Evolutionary conservation across 352 stramenopile species (phyloP).

Genomic region (Thalassiosira exigua): DNA sequence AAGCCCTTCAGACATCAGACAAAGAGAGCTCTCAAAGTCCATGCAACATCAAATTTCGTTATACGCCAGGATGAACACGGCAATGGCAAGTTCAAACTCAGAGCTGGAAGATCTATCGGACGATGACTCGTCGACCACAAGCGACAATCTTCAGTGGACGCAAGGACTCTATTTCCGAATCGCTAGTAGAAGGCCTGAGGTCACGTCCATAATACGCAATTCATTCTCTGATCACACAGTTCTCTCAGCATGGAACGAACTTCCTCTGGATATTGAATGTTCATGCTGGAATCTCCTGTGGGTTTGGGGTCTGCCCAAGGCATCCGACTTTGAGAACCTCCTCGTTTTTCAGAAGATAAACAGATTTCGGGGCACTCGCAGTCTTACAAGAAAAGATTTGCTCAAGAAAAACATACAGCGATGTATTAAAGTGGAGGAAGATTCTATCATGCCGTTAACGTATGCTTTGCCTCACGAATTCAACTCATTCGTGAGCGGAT

Average conservation of each 20-base stretch:
- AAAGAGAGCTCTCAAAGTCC: conserved; percentile 37
- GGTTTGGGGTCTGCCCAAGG: conserved; percentile 53
- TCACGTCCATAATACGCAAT: conserved; percentile 40
- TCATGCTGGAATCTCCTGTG: conserved; percentile 51
- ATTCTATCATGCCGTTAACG: conserved; percentile 90
- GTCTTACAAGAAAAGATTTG: conserved; percentile 93
- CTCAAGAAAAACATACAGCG: conserved; percentile 86
- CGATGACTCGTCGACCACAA: conserved; percentile 4
- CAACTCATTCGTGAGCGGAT: conserved; percentile 56
- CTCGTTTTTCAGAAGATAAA: conserved; percentile 94
- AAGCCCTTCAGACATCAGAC: neutral
- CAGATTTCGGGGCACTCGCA: conserved; percentile 89
- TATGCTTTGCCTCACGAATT: conserved; percentile 92
- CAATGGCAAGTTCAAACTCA: neutral
- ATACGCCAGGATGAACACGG: conserved; percentile 7
- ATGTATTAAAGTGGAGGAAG: conserved; percentile 41
- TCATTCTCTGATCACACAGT: conserved; percentile 23
- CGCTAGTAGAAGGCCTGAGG: conserved; percentile 38
- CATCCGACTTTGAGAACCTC: conserved; percentile 70
- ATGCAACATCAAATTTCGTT: conserved; percentile 45
- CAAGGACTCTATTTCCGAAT: conserved; percentile 43
- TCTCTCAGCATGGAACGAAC: conserved; percentile 29
- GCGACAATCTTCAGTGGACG: conserved; percentile 5
- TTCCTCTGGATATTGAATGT: conserved; percentile 3
- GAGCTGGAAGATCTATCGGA: neutral